phyloP scores from a whole-genome alignment of 2,329 filamentous ascomycete species.

The Hysterium pulicare region DNA sequence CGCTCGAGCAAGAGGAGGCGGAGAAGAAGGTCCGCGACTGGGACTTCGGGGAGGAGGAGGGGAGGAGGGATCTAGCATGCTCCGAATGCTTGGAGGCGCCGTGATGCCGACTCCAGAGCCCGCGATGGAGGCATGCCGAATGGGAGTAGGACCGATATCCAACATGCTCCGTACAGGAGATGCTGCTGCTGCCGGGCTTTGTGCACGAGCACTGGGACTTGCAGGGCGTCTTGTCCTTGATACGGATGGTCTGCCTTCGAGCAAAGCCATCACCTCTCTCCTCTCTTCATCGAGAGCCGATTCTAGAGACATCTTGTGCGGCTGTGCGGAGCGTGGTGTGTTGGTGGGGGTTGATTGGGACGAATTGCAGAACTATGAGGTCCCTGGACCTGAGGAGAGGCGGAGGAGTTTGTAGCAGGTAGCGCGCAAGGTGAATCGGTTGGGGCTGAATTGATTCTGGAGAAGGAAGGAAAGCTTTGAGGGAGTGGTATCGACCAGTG shows the following conservation, averaged over 20 bases:
- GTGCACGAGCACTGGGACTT: conserved; percentile 48
- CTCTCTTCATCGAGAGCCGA: conserved; percentile 74
- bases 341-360: neutral
- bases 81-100: conserved; percentile 15
- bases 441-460: too few relatives aligned
- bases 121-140: conserved; percentile 34
- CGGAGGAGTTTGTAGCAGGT: too few relatives aligned
- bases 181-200: conserved; percentile 46
- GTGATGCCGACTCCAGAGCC: conserved; percentile 27
- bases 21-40: conserved; percentile 32
- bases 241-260: conserved; percentile 51
- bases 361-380: too few relatives aligned
- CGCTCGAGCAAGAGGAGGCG: conserved; percentile 17
- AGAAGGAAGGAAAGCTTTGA: neutral
- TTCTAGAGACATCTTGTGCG: conserved; percentile 65
- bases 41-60: conserved; percentile 33
- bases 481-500: neutral
- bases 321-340: conserved; percentile 1
- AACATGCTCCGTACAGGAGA: conserved; percentile 68
- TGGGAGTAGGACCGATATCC: conserved; percentile 20
- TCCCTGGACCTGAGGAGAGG: too few relatives aligned
- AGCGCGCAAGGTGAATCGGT: too few relatives aligned
- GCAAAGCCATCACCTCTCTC: conserved; percentile 65
- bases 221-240: conserved; percentile 21
- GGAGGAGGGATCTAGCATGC: conserved; percentile 37